Evolutionary conservation across 441 rosid genomes (phyloP).

Genomic region (Dalechampia spathulata): DNA sequence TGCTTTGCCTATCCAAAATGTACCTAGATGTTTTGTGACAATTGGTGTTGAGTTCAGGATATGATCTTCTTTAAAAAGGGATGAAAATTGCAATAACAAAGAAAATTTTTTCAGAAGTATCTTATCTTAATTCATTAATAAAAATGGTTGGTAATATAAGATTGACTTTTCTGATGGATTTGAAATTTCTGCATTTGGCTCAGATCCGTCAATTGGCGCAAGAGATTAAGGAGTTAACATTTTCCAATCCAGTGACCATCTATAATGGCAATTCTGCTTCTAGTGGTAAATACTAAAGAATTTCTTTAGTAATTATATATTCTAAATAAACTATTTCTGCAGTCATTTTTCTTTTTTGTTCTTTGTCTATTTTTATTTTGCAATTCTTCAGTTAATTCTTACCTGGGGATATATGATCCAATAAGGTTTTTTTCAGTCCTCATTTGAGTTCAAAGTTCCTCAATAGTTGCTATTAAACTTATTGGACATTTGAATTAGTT

Average conservation of each 20-base stretch:
- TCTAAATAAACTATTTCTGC: not conserved
- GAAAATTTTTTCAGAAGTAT: not conserved
- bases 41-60: not conserved
- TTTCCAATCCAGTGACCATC: slow-evolving; percentile 64
- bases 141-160: no score
- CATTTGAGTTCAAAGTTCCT: not conserved
- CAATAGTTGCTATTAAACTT: not conserved
- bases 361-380: not conserved
- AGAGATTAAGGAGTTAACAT: slow-evolving; percentile 75
- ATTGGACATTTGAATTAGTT: not conserved
- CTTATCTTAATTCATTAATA: not conserved
- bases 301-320: not conserved
- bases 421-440: not conserved
- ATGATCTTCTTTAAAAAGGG: not conserved
- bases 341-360: slow-evolving; percentile 2
- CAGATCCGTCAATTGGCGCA: slow-evolving; percentile 77
- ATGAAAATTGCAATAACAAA: not conserved
- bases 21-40: not conserved
- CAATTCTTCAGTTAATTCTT: not conserved
- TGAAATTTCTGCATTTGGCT: slow-evolving; percentile 11
- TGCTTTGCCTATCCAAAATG: not conserved
- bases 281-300: slow-evolving; percentile 33
- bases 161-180: slow-evolving; percentile 13
- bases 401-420: not conserved
- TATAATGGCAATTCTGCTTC: slow-evolving; percentile 53